These are phyloP conservation scores for Thelephora aurantiotincta DNA, from an alignment of 768 basidiomycete genomes.

Conservation along the genomic window DNA sequence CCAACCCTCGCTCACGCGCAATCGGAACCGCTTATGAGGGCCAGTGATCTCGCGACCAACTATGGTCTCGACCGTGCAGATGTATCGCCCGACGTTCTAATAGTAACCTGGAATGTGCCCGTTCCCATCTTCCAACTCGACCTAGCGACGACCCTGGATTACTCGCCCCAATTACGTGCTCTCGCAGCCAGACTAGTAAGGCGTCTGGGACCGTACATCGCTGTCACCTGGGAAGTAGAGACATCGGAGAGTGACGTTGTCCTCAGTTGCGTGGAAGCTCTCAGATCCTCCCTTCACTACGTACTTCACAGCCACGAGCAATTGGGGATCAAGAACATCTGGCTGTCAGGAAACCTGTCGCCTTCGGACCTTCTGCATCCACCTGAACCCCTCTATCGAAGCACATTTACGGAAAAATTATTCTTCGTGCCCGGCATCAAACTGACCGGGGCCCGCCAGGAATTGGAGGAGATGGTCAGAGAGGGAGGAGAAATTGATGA, in stretches of 20 bases:
- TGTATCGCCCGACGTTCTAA: too few species aligned
- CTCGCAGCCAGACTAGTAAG: slow-evolving; percentile 25
- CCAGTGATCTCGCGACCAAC: too few species aligned
- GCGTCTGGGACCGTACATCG: slow-evolving; percentile 26
- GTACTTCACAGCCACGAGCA: slow-evolving; percentile 17
- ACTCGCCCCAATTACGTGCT: slow-evolving; percentile 26
- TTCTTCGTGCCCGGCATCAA: slow-evolving; percentile 22
- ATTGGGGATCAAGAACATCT: slow-evolving; percentile 24
- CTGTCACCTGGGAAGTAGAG: slow-evolving; percentile 48
- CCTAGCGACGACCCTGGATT: slow-evolving; percentile 21
- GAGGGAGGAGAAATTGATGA: slow-evolving; percentile 1
- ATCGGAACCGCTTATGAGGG: too few species aligned
- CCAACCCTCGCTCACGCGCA: too few species aligned
- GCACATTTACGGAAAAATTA: slow-evolving; percentile 5
- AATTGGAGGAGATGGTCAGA: slow-evolving; percentile 13
- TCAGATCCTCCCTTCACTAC: slow-evolving; percentile 28
- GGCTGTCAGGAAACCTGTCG: slow-evolving; percentile 24
- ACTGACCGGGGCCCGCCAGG: slow-evolving; percentile 29
- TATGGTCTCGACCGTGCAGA: too few species aligned
- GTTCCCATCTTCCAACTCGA: slow-evolving; percentile 7
- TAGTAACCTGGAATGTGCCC: slow-evolving; percentile 6
- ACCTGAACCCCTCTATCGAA: background rate
- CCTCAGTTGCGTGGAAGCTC: slow-evolving; percentile 31
- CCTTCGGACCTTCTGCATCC: slow-evolving; percentile 31
- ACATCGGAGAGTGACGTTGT: slow-evolving; percentile 27